Base-by-base conservation (phyloP, 768 basidiomycete species). In the Tulasnella sp. region DNA sequence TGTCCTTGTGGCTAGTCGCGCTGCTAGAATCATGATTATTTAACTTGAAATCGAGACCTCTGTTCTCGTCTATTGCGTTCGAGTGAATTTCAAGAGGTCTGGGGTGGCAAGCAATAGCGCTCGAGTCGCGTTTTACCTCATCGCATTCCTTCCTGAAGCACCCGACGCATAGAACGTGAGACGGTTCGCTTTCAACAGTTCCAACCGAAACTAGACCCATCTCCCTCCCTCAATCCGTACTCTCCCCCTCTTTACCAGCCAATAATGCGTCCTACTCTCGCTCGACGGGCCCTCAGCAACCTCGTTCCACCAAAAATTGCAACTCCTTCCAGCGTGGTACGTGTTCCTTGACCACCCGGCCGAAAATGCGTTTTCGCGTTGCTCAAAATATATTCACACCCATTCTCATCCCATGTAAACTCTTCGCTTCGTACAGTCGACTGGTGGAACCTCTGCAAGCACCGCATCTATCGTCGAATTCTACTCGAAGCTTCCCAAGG, bases 401-500 rank as follows among this genome's bases (percentile, higher is more conserved):
- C 24, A 46, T 37, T 44, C 64, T 69, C 64, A 69, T 64, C 6
- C 48, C n/a, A 37, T 75, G 18, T n/a, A 48, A 58, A 18, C 31
- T 34, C 42, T 40, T 81, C 24, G 20, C 28, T 40, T 31, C 24
- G 54, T 75, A 73, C 84, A 96, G 96, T 92, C 94, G 78, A 86
- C 86, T 40, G 91, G 94, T 77, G 94, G 93, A 79, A 91, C 93
- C 78, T 95, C 95, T 69, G 91, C 91, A 69, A 92, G 94, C 82
- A 93, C 97, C 77, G 88, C 90, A 80, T 92, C 92, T 44, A 93
- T 98, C 85, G 96, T 98, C 82, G 92, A 95, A 83, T 98, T 98
- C 88, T 99, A 99, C 89, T 96, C 94, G 81, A 97, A 96, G 87
- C 91, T 99, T 75, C 97, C 96, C 83, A 98, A 98, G 86, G 97